These are phyloP conservation scores for Pseudocercospora eumusae DNA, from an alignment of 2,329 filamentous ascomycete genomes.

Conservation along the genomic window DNA sequence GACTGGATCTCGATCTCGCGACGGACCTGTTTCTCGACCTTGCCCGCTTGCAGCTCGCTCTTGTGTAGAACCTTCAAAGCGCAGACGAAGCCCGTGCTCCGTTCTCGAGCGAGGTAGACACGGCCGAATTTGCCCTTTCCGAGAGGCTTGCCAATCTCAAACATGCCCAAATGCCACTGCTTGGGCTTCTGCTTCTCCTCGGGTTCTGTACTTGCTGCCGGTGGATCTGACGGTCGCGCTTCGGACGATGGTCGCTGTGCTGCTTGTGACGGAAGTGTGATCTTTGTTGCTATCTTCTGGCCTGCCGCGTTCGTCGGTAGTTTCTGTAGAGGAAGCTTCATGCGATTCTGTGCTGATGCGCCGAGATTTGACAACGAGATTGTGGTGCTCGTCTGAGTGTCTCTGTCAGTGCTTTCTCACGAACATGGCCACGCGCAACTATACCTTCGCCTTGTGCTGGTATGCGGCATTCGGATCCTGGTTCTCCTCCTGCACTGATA, in stretches of 20 bases:
- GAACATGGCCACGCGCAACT: background rate
- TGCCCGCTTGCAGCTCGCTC: conserved; percentile 74
- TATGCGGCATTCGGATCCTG: conserved; percentile 46
- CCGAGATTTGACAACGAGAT: conserved; percentile 53
- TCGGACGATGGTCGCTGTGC: conserved; percentile 50
- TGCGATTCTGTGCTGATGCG: conserved; percentile 57
- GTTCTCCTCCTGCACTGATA: conserved; percentile 85
- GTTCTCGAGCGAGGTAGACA: conserved; percentile 81
- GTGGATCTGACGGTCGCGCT: conserved; percentile 33
- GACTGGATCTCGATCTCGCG: conserved; percentile 89
- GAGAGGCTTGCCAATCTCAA: conserved; percentile 83
- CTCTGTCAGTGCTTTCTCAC: background rate
- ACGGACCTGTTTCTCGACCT: conserved; percentile 82
- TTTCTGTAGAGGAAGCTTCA: conserved; percentile 76
- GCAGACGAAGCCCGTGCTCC: conserved; percentile 77
- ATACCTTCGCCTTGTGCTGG: conserved; percentile 77
- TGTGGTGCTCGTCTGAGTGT: conserved; percentile 48
- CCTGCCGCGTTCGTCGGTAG: conserved; percentile 72
- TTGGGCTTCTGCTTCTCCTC: conserved; percentile 42
- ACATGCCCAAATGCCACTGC: conserved; percentile 86
- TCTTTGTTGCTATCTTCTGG: conserved; percentile 53
- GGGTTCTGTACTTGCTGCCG: conserved; percentile 27
- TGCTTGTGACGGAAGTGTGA: conserved; percentile 68
- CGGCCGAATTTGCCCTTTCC: conserved; percentile 87
- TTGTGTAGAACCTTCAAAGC: conserved; percentile 86